Evolutionary conservation across 345 rosid species (phyloP).

Genomic region (Combretum micranthum): DNA sequence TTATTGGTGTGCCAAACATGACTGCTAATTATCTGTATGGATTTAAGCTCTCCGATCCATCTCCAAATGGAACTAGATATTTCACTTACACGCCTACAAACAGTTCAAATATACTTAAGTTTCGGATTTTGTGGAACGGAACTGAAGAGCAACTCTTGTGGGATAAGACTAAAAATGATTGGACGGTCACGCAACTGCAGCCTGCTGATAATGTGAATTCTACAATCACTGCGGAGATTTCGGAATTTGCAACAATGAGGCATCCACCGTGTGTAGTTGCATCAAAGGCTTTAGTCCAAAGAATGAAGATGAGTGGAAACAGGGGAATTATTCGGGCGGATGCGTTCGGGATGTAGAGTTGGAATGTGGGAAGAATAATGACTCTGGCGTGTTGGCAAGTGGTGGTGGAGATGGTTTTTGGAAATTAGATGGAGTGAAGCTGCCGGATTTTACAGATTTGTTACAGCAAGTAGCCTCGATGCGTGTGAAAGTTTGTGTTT

Average conservation of each 20-base stretch:
- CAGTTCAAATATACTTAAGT: constrained; percentile 40
- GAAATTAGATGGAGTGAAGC: constrained; percentile 14
- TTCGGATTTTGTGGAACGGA: constrained; percentile 39
- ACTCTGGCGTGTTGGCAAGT: neutral
- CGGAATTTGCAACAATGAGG: constrained; percentile 35
- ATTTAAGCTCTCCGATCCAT: constrained; percentile 33
- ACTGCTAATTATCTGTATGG: constrained; percentile 36
- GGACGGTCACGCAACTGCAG: constrained; percentile 37
- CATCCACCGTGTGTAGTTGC: constrained; percentile 39
- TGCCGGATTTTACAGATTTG: constrained; percentile 30
- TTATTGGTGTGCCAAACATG: constrained; percentile 56
- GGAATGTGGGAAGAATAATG: constrained; percentile 22
- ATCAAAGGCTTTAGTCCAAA: constrained; percentile 42
- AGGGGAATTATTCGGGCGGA: constrained; percentile 32
- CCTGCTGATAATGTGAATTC: constrained; percentile 54
- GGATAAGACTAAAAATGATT: constrained; percentile 27
- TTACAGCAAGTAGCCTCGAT: neutral
- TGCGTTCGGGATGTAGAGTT: constrained; percentile 23
- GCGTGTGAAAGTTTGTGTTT: constrained; percentile 20
- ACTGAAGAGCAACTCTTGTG: constrained; percentile 47
- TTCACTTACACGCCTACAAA: constrained; percentile 44
- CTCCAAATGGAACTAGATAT: constrained; percentile 34
- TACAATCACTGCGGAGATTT: constrained; percentile 72
- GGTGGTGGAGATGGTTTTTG: constrained; percentile 24
- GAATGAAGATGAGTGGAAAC: constrained; percentile 19